Base-by-base conservation (phyloP, 257 asterid species). In the Fraxinus excelsior region DNA sequence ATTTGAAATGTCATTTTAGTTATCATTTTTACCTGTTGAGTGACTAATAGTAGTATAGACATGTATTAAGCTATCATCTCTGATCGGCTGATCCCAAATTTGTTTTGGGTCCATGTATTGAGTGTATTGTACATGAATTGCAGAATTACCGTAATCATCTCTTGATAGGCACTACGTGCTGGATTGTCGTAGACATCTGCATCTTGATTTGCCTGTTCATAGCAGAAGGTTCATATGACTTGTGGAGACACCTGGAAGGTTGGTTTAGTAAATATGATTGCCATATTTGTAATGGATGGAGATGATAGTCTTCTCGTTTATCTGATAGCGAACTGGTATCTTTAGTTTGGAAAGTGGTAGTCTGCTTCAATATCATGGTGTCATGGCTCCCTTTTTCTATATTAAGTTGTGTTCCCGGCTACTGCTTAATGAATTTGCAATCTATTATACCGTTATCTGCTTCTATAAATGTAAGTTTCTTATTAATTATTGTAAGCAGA, bases 201-300 rank as follows among this genome's bases (percentile, higher is more conserved):
- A 60, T 88, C 91, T 86, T 89, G 94, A 87, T 84, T 80, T 89
- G 88, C 86, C 82, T 84, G 82, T 88, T 85, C 90, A 82, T 84
- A 82, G 90, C 90, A 85, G 87, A 92, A 87, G 92, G 90, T 88
- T 87, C 87, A 58, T 85, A 64, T 87, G 92, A 80, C 88, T 68
- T 79, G 77, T 86, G 90, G 82, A 84, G 89, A 82, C 85, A 84
- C 87, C 86, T 31, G 84, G 89, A 87, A 90, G 97, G 93, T 88
- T 91, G 89, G 91, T 88, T 86, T 85, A 80, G 79, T 84, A 76
- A 46, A 83, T 85, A 80, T 65, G 82, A 70, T 76, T 82, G 82
- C 73, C 80, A 44, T 79, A 78, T 70, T 81, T 84, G 84, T 79
- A 73, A 58, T 62, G 58, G 67, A 71, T 71, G 73, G 81, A 76